These are phyloP conservation scores for Rhodomyrtus tomentosa DNA, from an alignment of 345 rosid genomes.

Conservation along the genomic window DNA sequence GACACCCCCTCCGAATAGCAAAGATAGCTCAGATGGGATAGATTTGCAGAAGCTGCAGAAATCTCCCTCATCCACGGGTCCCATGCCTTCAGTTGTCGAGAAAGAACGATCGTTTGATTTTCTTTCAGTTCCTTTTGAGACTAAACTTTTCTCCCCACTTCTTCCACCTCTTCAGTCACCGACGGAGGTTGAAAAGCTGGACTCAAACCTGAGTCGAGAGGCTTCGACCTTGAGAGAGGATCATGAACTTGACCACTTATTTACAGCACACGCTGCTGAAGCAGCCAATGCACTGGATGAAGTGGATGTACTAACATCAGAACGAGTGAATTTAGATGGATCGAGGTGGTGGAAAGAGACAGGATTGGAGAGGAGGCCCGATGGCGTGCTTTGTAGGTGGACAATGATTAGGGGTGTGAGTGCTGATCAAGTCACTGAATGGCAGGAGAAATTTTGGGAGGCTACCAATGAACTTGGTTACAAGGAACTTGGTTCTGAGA, in stretches of 20 bases:
- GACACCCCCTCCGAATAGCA: constrained; percentile 49
- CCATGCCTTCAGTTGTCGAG: constrained; percentile 31
- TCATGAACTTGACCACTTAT: constrained; percentile 30
- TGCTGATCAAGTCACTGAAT: constrained; percentile 66
- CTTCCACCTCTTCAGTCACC: constrained; percentile 72
- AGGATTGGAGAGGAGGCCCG: constrained; percentile 58
- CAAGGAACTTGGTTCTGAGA: constrained; percentile 96
- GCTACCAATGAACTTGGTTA: constrained; percentile 83
- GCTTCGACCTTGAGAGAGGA: constrained; percentile 20
- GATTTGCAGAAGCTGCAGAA: constrained; percentile 14
- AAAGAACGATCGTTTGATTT: constrained; percentile 41
- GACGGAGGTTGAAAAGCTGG: constrained; percentile 31
- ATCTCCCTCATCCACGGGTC: constrained; percentile 19
- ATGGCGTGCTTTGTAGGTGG: constrained; percentile 90
- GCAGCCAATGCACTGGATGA: constrained; percentile 62
- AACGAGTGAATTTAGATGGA: constrained; percentile 50
- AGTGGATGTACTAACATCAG: constrained; percentile 25
- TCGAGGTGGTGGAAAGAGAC: constrained; percentile 88
- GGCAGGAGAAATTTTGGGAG: constrained; percentile 98
- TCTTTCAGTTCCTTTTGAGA: constrained; percentile 70
- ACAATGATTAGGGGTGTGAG: constrained; percentile 81
- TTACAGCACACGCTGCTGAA: constrained; percentile 61
- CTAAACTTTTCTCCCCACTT: constrained; percentile 30
- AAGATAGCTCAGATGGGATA: constrained; percentile 3
- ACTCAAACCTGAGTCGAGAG: constrained; percentile 18